Conservation (phyloP, 495 filamentous ascomycete genomes). For the Aspergillus baeticus region DNA sequence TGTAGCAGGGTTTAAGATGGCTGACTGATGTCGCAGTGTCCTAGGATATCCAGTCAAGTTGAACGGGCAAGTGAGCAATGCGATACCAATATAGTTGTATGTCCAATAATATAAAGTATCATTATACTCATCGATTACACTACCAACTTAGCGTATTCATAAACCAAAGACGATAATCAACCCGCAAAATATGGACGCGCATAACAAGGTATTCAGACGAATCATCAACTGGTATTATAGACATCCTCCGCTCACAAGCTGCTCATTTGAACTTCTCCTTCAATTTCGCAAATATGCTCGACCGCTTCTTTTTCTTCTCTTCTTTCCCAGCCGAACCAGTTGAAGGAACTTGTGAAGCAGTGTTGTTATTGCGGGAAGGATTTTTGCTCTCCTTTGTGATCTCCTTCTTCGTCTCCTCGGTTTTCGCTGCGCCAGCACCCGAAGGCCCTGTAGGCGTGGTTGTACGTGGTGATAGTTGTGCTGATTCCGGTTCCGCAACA, state of each 20-base stretch:
- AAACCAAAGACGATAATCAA: conserved; percentile 11
- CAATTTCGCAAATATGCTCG: conserved; percentile 48
- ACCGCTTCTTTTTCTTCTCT: conserved; percentile 48
- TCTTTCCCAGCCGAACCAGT: conserved; percentile 25
- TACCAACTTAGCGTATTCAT: conserved; percentile 10
- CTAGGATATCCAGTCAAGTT: conserved; percentile 55
- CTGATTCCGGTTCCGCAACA: conserved; percentile 24
- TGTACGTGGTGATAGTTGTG: conserved; percentile 46
- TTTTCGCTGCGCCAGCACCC: conserved; percentile 18
- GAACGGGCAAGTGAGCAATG: conserved; percentile 51
- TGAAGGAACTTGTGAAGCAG: neutral
- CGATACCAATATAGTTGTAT: conserved; percentile 41
- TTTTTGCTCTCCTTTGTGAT: neutral
- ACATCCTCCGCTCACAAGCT: neutral
- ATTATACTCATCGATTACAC: conserved; percentile 10
- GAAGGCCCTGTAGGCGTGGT: conserved; percentile 28
- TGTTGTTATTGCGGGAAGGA: neutral
- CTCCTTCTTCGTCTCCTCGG: conserved; percentile 17
- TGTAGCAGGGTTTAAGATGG: no score
- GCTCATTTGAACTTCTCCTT: conserved; percentile 47
- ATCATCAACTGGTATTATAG: conserved; percentile 9
- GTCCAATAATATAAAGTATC: conserved; percentile 1
- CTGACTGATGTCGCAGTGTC: conserved; percentile 37
- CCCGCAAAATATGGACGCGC: conserved; percentile 1
- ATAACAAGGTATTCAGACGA: conserved; percentile 25